A percentile compares a stretch with the other conserved stretches of the same genome.
Conservation (phyloP, 306 rosid genomes). For the Betula pendula region DNA sequence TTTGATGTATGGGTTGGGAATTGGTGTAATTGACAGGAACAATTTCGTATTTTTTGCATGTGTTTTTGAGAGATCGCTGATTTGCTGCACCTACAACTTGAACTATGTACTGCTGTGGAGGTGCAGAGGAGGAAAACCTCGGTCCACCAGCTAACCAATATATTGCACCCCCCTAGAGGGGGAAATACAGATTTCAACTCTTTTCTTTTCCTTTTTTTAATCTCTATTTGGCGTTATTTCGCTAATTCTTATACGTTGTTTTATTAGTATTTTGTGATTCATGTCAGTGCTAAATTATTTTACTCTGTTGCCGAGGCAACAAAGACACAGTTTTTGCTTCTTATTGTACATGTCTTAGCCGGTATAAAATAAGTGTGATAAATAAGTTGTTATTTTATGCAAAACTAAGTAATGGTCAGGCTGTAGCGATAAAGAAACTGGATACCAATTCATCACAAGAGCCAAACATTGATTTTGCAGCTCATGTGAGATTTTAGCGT, state of each 20-base stretch:
- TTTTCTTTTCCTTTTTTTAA: too few relatives aligned
- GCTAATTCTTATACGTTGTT: not conserved
- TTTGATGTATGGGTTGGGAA: conserved; percentile 5
- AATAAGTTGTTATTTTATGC: conserved; percentile 63
- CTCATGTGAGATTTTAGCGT: conserved; percentile 51
- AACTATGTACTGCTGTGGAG: conserved; percentile 88
- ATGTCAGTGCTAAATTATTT: not conserved
- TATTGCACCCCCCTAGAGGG: conserved; percentile 69
- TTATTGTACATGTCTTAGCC: too few relatives aligned
- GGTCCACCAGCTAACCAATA: conserved; percentile 69
- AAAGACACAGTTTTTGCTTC: conserved; percentile 15
- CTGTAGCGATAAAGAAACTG: conserved; percentile 85
- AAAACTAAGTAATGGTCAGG: conserved; percentile 54
- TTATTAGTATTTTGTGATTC: not conserved
- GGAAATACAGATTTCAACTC: conserved; percentile 36
- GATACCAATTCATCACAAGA: conserved; percentile 74
- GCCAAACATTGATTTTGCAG: conserved; percentile 65
- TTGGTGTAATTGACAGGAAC: conserved; percentile 3
- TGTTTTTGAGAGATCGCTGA: conserved; percentile 33
- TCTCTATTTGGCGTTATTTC: not conserved
- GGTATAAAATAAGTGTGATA: too few relatives aligned
- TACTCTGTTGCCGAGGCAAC: too few relatives aligned
- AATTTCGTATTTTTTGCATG: conserved; percentile 30
- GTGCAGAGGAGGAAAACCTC: conserved; percentile 65
- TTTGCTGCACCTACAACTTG: conserved; percentile 33